These are phyloP conservation scores for Parmelia sp. DNA, from an alignment of 495 filamentous ascomycete genomes.

Conservation along the genomic window DNA sequence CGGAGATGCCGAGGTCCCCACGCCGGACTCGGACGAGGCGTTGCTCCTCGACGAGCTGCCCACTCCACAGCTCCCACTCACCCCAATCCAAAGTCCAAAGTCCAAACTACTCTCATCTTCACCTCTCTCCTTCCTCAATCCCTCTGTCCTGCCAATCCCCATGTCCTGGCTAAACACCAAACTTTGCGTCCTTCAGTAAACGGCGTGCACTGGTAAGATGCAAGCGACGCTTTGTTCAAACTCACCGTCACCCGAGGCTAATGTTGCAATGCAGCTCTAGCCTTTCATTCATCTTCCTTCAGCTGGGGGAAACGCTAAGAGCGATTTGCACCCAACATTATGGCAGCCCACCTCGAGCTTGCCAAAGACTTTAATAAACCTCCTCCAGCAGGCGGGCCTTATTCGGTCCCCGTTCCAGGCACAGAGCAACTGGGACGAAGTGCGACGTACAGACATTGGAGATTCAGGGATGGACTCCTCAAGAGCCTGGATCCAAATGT, in stretches of 20 bases:
- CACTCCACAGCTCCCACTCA: too few species aligned
- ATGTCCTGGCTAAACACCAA: too few species aligned
- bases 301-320: too few species aligned
- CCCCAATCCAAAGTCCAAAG: too few species aligned
- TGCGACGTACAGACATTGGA: slow-evolving; percentile 77
- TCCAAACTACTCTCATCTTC: too few species aligned
- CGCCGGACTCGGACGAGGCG: too few species aligned
- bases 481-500: slow-evolving; percentile 69
- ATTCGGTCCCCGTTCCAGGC: slow-evolving; percentile 62
- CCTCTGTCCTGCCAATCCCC: too few species aligned
- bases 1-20: too few species aligned
- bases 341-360: slow-evolving; percentile 34
- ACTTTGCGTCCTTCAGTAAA: too few species aligned
- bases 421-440: slow-evolving; percentile 66
- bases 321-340: background rate
- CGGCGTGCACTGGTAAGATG: background rate
- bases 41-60: too few species aligned
- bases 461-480: slow-evolving; percentile 62
- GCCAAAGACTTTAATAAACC: slow-evolving; percentile 39
- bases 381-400: slow-evolving; percentile 43
- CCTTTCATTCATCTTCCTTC: background rate
- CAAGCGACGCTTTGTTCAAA: background rate
- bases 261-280: background rate
- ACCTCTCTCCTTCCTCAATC: too few species aligned
- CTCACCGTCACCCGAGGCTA: background rate